phyloP scores from a whole-genome alignment of 495 filamentous ascomycete genomes.

The Aspergillus mulundensis region DNA sequence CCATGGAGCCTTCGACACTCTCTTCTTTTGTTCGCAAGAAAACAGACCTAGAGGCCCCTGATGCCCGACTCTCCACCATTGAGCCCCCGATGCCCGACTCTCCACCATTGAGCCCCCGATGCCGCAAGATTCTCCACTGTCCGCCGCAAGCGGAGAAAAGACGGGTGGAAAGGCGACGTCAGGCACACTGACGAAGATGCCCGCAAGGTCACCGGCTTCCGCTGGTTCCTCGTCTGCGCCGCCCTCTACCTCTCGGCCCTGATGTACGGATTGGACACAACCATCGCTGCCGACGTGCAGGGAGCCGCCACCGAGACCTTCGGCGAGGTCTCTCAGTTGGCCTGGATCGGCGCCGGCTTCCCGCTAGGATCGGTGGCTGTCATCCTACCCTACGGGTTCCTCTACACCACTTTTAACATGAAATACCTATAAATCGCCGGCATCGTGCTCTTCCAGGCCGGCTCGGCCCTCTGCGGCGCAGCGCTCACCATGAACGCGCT shows the following conservation, averaged over 20 bases:
- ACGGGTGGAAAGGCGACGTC: too few relatives aligned
- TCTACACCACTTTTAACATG: conserved; percentile 40
- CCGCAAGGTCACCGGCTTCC: background rate
- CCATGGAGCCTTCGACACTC: too few relatives aligned
- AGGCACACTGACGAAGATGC: too few relatives aligned
- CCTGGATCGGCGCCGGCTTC: conserved; percentile 26
- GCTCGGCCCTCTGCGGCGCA: conserved; percentile 47
- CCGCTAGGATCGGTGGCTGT: conserved; percentile 14
- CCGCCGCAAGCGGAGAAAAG: too few relatives aligned
- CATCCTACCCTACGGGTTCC: conserved; percentile 24
- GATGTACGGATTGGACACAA: conserved; percentile 37
- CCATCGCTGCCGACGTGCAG: conserved; percentile 40
- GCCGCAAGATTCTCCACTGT: too few relatives aligned
- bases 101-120: too few relatives aligned
- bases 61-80: too few relatives aligned
- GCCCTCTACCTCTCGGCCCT: conserved; percentile 22
- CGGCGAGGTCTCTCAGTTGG: conserved; percentile 17
- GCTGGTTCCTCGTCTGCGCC: conserved; percentile 18
- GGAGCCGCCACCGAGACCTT: conserved; percentile 22
- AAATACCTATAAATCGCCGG: conserved; percentile 47
- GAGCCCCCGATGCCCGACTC: too few relatives aligned
- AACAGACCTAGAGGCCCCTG: too few relatives aligned
- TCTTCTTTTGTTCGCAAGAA: too few relatives aligned
- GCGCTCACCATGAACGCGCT: conserved; percentile 45
- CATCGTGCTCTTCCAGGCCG: conserved; percentile 44